Evolutionary conservation across 2,329 filamentous ascomycete genomes (phyloP).

Genomic region (Biscogniauxia mediterranea): DNA sequence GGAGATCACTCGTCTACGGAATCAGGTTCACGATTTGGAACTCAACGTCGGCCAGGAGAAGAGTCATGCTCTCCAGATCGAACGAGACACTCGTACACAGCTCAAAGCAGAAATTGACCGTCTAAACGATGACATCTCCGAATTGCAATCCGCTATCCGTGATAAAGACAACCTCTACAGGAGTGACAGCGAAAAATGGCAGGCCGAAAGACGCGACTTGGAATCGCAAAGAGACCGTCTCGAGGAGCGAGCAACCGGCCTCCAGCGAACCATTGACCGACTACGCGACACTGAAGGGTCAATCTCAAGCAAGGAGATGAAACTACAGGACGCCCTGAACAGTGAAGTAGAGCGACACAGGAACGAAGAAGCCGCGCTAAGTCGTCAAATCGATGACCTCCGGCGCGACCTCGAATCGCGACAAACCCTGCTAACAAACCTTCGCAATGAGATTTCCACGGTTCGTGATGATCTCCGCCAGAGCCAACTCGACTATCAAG

Average conservation of each 20-base stretch:
- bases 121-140: constrained; percentile 53
- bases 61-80: constrained; percentile 57
- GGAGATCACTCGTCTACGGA: constrained; percentile 55
- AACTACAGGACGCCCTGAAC: constrained; percentile 65
- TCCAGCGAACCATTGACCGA: constrained; percentile 69
- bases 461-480: constrained; percentile 70
- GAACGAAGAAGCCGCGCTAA: constrained; percentile 68
- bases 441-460: constrained; percentile 63
- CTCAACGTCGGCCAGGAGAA: constrained; percentile 52
- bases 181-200: constrained; percentile 71
- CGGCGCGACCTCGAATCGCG: constrained; percentile 68
- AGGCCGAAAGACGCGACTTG: constrained; percentile 62
- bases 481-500: constrained; percentile 60
- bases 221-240: constrained; percentile 64
- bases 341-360: constrained; percentile 71
- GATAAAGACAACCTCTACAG: constrained; percentile 70
- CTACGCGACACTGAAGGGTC: constrained; percentile 67
- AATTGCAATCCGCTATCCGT: constrained; percentile 62
- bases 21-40: constrained; percentile 47
- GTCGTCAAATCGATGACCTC: constrained; percentile 71
- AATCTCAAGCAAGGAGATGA: constrained; percentile 65
- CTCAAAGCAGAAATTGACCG: constrained; percentile 54
- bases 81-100: constrained; percentile 56
- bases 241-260: constrained; percentile 64
- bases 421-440: constrained; percentile 62